Evolutionary conservation across 2,329 filamentous ascomycete genomes (phyloP).

Genomic region (Clarireedia hainanense): DNA sequence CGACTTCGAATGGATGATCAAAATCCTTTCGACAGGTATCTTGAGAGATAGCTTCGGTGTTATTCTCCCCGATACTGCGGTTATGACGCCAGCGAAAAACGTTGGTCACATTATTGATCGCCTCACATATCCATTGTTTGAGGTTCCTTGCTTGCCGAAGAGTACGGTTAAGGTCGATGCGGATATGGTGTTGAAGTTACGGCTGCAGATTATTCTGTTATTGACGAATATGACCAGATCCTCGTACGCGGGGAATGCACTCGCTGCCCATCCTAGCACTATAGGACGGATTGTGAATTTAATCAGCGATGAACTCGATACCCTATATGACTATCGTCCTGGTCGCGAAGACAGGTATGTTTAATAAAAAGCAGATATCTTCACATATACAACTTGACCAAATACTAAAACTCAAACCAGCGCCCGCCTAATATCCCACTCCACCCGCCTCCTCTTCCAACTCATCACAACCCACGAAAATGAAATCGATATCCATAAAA

Average conservation of each 20-base stretch:
- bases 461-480: slow-evolving; percentile 46
- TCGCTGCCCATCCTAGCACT: slow-evolving; percentile 60
- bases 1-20: slow-evolving; percentile 57
- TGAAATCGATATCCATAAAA: slow-evolving; percentile 62
- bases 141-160: slow-evolving; percentile 31
- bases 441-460: slow-evolving; percentile 53
- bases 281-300: slow-evolving; percentile 69
- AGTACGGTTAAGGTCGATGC: slow-evolving; percentile 21
- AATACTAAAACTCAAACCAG: slow-evolving; percentile 17
- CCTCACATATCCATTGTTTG: slow-evolving; percentile 37
- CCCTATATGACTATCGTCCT: slow-evolving; percentile 42
- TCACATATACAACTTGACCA: no score
- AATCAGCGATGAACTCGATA: slow-evolving; percentile 63
- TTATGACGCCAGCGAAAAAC: slow-evolving; percentile 32
- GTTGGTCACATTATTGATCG: slow-evolving; percentile 29
- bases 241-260: slow-evolving; percentile 53
- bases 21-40: slow-evolving; percentile 59
- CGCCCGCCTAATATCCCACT: slow-evolving; percentile 46
- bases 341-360: slow-evolving; percentile 35
- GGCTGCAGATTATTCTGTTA: slow-evolving; percentile 38
- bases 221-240: slow-evolving; percentile 54
- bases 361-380: no score
- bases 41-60: slow-evolving; percentile 59
- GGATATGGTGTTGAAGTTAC: slow-evolving; percentile 21
- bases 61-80: slow-evolving; percentile 39